Conservation (phyloP, 129 eudicot genomes). For the Cynara cardunculus region DNA sequence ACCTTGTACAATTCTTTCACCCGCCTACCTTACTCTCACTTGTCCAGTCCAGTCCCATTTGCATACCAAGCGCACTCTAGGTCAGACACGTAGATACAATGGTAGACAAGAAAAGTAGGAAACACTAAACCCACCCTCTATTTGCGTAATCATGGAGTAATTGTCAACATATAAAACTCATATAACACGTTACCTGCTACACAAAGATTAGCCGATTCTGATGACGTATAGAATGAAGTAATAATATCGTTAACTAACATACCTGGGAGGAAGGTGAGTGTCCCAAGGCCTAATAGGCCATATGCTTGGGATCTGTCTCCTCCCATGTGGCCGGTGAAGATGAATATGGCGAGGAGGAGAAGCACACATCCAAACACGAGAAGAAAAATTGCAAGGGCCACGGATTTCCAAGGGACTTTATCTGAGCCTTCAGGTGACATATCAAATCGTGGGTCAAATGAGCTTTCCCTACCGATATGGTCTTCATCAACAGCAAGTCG, state of each 20-base stretch:
- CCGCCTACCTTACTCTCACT: no score
- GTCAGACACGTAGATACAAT: not conserved
- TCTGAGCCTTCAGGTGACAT: conserved; percentile 49
- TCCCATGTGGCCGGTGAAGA: conserved; percentile 82
- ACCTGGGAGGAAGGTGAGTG: conserved; percentile 81
- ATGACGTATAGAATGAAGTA: not conserved
- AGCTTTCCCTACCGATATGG: conserved; percentile 23
- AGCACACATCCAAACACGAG: conserved; percentile 68
- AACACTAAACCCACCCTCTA: not conserved
- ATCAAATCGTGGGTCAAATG: conserved; percentile 69
- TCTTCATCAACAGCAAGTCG: conserved; percentile 66
- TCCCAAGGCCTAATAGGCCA: conserved; percentile 79
- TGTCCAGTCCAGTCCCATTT: not conserved
- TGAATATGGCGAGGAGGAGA: conserved; percentile 54
- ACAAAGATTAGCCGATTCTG: not conserved
- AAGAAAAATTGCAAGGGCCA: conserved; percentile 68
- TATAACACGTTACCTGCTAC: not conserved
- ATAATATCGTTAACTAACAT: not conserved
- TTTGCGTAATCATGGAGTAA: not conserved
- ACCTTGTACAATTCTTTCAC: no score
- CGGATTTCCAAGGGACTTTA: conserved; percentile 81
- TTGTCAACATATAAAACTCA: not conserved
- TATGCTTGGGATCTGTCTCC: conserved; percentile 81
- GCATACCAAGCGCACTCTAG: not conserved
- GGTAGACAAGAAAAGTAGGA: not conserved